Evolutionary conservation across 306 rosid genomes (phyloP).

Genomic region (Trifolium pratense): DNA sequence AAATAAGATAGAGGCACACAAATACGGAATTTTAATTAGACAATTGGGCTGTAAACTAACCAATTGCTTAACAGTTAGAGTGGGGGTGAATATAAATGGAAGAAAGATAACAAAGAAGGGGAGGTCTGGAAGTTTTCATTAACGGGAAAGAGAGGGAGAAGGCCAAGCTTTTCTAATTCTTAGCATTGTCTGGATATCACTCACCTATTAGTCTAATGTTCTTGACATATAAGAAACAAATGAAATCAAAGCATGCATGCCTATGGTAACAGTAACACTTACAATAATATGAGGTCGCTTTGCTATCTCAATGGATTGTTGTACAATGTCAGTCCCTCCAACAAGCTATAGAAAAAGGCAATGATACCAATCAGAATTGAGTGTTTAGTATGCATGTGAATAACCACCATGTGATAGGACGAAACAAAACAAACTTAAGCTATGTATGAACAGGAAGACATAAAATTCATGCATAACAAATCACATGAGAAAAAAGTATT

Average conservation of each 20-base stretch:
- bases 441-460: constrained; percentile 23
- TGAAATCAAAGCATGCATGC: constrained; percentile 30
- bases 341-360: constrained; percentile 66
- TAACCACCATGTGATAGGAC: constrained; percentile 16
- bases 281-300: constrained; percentile 92
- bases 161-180: no score
- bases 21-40: no score
- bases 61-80: no score
- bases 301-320: constrained; percentile 65
- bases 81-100: background rate
- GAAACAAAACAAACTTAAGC: constrained; percentile 13
- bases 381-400: background rate
- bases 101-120: background rate
- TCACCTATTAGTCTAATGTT: constrained; percentile 20
- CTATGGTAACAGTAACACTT: constrained; percentile 45
- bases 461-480: constrained; percentile 4
- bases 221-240: constrained; percentile 10
- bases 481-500: background rate
- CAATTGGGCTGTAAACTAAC: no score
- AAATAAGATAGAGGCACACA: no score
- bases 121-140: no score
- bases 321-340: constrained; percentile 80
- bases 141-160: no score
- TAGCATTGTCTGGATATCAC: constrained; percentile 9
- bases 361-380: constrained; percentile 25